Evolutionary conservation across 2,329 filamentous ascomycete species (phyloP), one percentile per base, ranked within the genome.

Genomic region (Xylariaceae sp.): DNA sequence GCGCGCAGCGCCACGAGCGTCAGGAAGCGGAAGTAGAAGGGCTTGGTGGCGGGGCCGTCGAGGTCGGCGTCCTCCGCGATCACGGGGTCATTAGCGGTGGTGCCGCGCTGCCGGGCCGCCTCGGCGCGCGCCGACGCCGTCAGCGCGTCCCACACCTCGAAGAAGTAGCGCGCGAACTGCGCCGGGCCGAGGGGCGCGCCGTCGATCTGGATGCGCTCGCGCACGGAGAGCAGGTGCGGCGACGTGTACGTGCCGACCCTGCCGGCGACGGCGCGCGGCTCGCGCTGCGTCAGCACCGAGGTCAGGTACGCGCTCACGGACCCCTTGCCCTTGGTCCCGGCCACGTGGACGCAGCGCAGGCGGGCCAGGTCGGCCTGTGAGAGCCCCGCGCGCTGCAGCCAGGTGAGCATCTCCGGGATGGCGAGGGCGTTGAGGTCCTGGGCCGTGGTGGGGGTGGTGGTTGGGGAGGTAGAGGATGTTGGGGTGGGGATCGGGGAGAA

Each of bases 301-400:
- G 91, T 91, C 19, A 91, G 83, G 71, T 93, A 93, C 9, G 93
- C 89, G 62, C 89, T 91, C 0, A 91, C 92, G 2, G 90, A 95
- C 41, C 93, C 93, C 73, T 97, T 98, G 57, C 93, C 93, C 73
- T 97, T 98, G 3, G 93, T 97, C 12, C 93, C 93, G 1, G 93
- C 90, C 44, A 98, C 86, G 71, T 98, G 93, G 58, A 98, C 85
- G 63, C 80, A 81, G 16, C 73, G 52, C 2, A 69, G 59, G 4
- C 49, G 43, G 2, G 50, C 53, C 51, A 84, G 75, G 61, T 79
- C 76, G 0, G 65, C 51, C 1, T 73, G 72, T 74, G 88, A 76
- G 74, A 96, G 90, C 47, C 91, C 91, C 52, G 90, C 86, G 59
- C 88, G 88, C 44, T 75, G 78, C 62, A 90, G 85, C 89, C 90